Conservation (phyloP, 2,329 filamentous ascomycete species). For the Phyllosticta citribraziliensis region DNA sequence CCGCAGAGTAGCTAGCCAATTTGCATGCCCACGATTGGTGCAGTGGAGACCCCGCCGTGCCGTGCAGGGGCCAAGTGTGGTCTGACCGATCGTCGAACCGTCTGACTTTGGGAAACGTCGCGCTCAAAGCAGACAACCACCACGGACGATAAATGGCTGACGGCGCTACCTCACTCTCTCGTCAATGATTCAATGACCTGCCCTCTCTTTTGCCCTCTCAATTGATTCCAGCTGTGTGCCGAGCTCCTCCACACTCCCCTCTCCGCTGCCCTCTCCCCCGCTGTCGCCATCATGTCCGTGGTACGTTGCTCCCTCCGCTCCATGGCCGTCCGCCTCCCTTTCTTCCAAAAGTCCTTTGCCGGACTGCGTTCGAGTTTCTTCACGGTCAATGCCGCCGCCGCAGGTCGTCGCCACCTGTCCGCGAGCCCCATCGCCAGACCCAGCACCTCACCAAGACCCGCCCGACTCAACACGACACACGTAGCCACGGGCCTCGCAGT, state of each 20-base stretch:
- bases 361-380: conserved; percentile 7
- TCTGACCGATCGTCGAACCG: conserved; percentile 9
- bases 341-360: conserved; percentile 8
- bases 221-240: background rate
- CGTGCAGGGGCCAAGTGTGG: background rate
- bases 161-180: background rate
- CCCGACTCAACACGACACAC: conserved; percentile 25
- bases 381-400: background rate
- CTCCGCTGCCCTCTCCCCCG: background rate
- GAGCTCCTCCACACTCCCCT: too few species aligned
- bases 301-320: conserved; percentile 4
- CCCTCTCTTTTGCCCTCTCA: background rate
- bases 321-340: conserved; percentile 1
- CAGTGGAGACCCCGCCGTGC: background rate
- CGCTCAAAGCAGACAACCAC: background rate
- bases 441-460: background rate
- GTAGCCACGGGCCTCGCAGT: conserved; percentile 41
- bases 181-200: background rate
- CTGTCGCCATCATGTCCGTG: conserved; percentile 10
- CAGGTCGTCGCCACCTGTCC: conserved; percentile 1
- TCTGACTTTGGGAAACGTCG: conserved; percentile 3
- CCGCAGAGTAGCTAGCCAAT: background rate
- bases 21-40: background rate
- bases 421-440: background rate
- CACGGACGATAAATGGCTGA: conserved; percentile 10